phyloP scores from a whole-genome alignment of 148 eudicot species.

The Camellia lanceoleosa region DNA sequence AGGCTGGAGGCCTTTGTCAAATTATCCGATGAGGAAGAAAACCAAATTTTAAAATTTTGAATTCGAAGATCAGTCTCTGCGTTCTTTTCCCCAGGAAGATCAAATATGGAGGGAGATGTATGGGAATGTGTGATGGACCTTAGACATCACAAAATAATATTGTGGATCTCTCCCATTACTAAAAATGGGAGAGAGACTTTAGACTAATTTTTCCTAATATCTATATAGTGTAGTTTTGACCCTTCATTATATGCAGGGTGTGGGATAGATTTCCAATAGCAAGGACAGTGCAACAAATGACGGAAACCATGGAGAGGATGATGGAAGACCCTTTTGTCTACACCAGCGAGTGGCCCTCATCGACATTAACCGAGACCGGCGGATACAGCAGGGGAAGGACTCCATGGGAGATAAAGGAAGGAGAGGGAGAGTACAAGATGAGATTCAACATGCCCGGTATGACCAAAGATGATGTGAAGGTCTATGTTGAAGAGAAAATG shows the following conservation, averaged over 20 bases:
- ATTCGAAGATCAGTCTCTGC: too few relatives aligned
- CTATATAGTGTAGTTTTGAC: not conserved
- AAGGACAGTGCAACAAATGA: slow-evolving; percentile 76
- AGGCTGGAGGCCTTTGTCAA: too few relatives aligned
- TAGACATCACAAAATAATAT: too few relatives aligned
- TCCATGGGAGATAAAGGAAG: slow-evolving; percentile 78
- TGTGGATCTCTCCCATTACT: too few relatives aligned
- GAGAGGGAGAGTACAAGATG: slow-evolving; percentile 48
- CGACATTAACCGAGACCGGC: slow-evolving; percentile 7
- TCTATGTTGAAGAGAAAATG: slow-evolving; percentile 78
- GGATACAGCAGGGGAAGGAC: slow-evolving; percentile 56
- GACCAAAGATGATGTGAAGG: slow-evolving; percentile 63
- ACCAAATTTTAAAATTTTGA: too few relatives aligned
- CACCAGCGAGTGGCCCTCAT: slow-evolving; percentile 22
- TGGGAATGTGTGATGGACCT: too few relatives aligned
- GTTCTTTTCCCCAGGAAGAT: too few relatives aligned
- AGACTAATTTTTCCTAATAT: not conserved
- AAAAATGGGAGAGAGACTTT: too few relatives aligned
- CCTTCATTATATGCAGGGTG: slow-evolving; percentile 33
- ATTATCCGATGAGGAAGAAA: too few relatives aligned
- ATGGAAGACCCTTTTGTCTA: slow-evolving; percentile 56
- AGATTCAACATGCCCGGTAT: slow-evolving; percentile 86
- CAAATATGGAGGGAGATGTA: too few relatives aligned
- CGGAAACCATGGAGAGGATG: slow-evolving; percentile 74
- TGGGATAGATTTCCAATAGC: slow-evolving; percentile 76